Percentiles rank a stretch among this genome's conserved stretches.
Evolutionary conservation across 2,329 filamentous ascomycete species (phyloP).

Genomic region (Ophiosphaerella korrae): DNA sequence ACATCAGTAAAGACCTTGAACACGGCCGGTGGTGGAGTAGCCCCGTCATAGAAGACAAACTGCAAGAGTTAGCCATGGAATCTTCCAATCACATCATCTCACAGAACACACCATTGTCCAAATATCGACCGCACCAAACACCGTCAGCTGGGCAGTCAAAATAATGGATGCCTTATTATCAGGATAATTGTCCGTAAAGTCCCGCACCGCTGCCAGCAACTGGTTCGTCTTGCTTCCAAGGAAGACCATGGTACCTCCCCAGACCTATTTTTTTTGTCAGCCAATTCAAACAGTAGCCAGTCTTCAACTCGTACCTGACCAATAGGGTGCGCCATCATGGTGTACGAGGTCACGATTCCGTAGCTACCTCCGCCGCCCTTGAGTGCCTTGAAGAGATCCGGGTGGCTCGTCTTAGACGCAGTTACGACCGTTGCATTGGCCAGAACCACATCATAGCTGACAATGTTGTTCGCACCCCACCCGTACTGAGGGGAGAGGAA

Average conservation of each 20-base stretch:
- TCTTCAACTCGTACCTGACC: constrained; percentile 23
- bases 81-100: no score
- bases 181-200: constrained; percentile 62
- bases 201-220: constrained; percentile 54
- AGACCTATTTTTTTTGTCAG: constrained; percentile 36
- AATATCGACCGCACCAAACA: constrained; percentile 53
- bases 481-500: constrained; percentile 52
- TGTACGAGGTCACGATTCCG: constrained; percentile 50
- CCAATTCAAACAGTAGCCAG: background rate
- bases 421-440: constrained; percentile 52
- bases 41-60: constrained; percentile 68
- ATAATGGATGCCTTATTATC: constrained; percentile 67
- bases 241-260: constrained; percentile 55
- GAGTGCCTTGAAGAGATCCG: constrained; percentile 49
- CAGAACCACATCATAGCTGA: constrained; percentile 55
- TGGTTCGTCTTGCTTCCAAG: constrained; percentile 44
- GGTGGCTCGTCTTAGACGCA: constrained; percentile 46
- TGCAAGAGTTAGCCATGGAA: no score
- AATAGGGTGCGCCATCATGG: constrained; percentile 29
- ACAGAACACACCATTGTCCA: constrained; percentile 54
- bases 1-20: constrained; percentile 63
- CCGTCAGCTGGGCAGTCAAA: constrained; percentile 57
- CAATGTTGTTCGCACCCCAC: constrained; percentile 54
- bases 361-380: constrained; percentile 53
- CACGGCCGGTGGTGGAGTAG: constrained; percentile 56